Evolutionary conservation across 441 rosid species (phyloP).

Genomic region (Theobroma grandiflorum): DNA sequence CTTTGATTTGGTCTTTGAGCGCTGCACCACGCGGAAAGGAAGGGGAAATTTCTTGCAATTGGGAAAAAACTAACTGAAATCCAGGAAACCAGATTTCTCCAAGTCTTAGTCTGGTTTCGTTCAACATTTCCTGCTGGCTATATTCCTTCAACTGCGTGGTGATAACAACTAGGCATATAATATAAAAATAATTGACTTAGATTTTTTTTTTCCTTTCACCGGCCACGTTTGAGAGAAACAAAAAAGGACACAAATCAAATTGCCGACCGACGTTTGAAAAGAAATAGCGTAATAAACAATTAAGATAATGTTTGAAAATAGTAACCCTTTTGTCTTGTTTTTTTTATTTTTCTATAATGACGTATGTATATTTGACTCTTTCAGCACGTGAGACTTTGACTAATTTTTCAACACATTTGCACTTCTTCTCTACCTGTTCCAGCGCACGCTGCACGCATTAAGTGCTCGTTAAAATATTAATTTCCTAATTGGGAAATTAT

Average conservation of each 20-base stretch:
- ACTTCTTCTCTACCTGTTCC: background rate
- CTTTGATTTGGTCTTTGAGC: background rate
- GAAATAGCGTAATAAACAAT: background rate
- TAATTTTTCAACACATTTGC: background rate
- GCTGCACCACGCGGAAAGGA: background rate
- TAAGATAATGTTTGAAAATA: background rate
- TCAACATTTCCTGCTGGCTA: background rate
- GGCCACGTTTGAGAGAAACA: background rate
- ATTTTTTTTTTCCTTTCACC: background rate
- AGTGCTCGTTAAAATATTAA: too few species aligned
- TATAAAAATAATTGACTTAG: background rate
- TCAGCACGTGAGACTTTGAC: background rate
- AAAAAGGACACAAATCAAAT: background rate
- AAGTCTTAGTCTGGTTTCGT: constrained; percentile 9
- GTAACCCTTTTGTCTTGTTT: background rate
- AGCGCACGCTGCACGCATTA: too few species aligned
- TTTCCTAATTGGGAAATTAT: too few species aligned
- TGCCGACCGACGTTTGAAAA: background rate
- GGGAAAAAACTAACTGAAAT: background rate
- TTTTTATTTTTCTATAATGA: background rate
- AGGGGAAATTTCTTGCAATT: background rate
- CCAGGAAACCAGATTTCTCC: background rate
- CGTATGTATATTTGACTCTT: background rate
- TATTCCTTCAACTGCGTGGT: background rate
- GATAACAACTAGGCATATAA: fast-evolving